Evolutionary conservation across 2,329 filamentous ascomycete species (phyloP), one percentile per base, ranked within the genome.

Genomic region (Diaporthe vaccinii): DNA sequence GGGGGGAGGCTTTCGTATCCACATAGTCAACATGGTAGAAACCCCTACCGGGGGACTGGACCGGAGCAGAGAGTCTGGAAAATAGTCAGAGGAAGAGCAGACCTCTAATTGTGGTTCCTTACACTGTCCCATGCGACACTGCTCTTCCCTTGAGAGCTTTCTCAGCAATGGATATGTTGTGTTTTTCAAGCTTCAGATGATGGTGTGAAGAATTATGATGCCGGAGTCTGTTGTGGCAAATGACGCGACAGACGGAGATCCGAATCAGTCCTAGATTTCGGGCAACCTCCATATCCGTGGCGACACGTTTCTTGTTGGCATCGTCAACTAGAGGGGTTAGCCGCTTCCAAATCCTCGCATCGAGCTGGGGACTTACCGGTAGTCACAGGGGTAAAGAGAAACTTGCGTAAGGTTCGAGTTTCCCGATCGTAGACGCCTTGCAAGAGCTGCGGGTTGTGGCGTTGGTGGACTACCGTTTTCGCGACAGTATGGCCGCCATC

Each of bases 111-210:
- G 8, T 25, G n/a, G 9, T 41, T 20, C 49, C 78, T 75, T 75
- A 84, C 83, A 68, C 78, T 20, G 82, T 82, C 6, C 81, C 81
- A 46, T 84, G 83, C 1, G 82, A 83, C 10, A 84, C 75, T 0
- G 80, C 79, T 61, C 78, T 80, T 10, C 82, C 83, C 46, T 84
- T 84, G 4, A 84, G 76, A 0, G 83, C 79, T 72, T 83, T 81
- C 58, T 84, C 83, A 0, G 82, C 76, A 2, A 84, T 9, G 77
- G 4, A 65, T 10, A 51, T 2, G 0, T 14, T 17, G 0, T 51
- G 39, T 1, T n/a, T 22, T n/a, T 14, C 49, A 22, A 55, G 20
- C 2, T 25, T 17, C 57, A 58, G 12, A 15, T 2, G 10, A 39
- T 1, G 31, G 17, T 22, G 3, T 6, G 6, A 8, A 28, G 2